Percentiles rank a stretch among this genome's conserved stretches.
Evolutionary conservation across 2,329 filamentous ascomycete genomes (phyloP).

Genomic region (Talaromyces rugulosus): DNA sequence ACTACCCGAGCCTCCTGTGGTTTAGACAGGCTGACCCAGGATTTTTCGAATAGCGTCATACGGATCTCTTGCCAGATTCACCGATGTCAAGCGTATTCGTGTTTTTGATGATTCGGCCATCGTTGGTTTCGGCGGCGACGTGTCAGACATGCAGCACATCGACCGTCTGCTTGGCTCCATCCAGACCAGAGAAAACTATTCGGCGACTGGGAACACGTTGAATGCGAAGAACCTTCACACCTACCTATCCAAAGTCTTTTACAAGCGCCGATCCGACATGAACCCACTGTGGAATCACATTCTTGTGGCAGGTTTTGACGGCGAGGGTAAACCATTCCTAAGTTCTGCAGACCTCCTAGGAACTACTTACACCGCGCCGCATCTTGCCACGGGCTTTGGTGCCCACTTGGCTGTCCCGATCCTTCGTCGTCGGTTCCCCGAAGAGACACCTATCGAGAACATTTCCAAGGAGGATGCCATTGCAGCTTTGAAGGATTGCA

Average conservation of each 20-base stretch:
- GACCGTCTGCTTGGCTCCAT: constrained; percentile 84
- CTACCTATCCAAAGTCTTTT: constrained; percentile 93
- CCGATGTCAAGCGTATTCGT: constrained; percentile 91
- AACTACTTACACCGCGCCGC: constrained; percentile 83
- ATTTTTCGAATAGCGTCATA: constrained; percentile 68
- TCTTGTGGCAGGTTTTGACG: constrained; percentile 83
- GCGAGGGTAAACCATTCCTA: constrained; percentile 76
- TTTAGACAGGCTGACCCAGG: not conserved
- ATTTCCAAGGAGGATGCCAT: constrained; percentile 76
- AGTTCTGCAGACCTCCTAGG: constrained; percentile 88
- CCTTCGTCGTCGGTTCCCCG: constrained; percentile 75
- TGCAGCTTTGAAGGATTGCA: constrained; percentile 79
- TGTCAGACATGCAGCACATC: constrained; percentile 98
- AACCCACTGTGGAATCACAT: constrained; percentile 97
- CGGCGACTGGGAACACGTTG: constrained; percentile 53
- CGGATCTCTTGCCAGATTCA: constrained; percentile 93
- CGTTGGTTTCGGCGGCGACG: constrained; percentile 92
- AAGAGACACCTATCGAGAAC: constrained; percentile 70
- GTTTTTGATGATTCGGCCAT: constrained; percentile 79
- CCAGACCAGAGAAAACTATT: constrained; percentile 85
- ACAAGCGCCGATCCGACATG: constrained; percentile 90
- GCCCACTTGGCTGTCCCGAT: constrained; percentile 90
- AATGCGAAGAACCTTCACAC: constrained; percentile 93
- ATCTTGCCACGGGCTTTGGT: constrained; percentile 89
- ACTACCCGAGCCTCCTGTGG: not conserved